phyloP scores from a whole-genome alignment of 2,329 filamentous ascomycete species.

The Hawksworthiomyces lignivorus region DNA sequence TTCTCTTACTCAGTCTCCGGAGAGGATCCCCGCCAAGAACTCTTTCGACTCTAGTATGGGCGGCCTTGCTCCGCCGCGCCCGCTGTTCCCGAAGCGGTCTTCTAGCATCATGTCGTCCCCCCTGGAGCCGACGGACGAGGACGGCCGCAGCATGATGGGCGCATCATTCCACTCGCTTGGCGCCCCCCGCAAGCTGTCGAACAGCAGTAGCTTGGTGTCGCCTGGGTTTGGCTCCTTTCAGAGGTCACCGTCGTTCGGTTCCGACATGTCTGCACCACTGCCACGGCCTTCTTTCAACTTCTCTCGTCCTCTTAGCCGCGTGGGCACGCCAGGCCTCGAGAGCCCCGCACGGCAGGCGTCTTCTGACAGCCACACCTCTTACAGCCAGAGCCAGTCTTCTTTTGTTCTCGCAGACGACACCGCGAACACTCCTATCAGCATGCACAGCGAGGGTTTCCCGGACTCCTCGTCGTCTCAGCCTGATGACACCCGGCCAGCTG shows the following conservation, averaged over 20 bases:
- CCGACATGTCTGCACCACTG: constrained; percentile 64
- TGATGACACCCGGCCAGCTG: constrained; percentile 36
- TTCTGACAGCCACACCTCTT: constrained; percentile 57
- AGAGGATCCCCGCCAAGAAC: constrained; percentile 29
- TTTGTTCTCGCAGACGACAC: constrained; percentile 57
- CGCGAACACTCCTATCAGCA: constrained; percentile 62
- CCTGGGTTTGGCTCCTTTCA: constrained; percentile 55
- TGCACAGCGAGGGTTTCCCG: constrained; percentile 61
- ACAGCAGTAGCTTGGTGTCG: constrained; percentile 53
- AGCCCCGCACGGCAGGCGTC: constrained; percentile 54
- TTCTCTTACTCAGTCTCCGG: constrained; percentile 30
- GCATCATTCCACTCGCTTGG: constrained; percentile 52
- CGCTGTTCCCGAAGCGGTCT: constrained; percentile 42
- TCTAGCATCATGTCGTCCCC: constrained; percentile 58
- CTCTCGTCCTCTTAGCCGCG: constrained; percentile 77
- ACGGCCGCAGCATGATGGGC: constrained; percentile 47
- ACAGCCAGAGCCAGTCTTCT: constrained; percentile 49
- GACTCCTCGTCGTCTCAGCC: constrained; percentile 36
- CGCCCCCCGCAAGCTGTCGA: constrained; percentile 67
- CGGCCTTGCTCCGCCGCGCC: constrained; percentile 42
- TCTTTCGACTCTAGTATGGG: constrained; percentile 40
- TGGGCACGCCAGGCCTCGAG: constrained; percentile 53
- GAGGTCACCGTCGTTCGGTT: constrained; percentile 77
- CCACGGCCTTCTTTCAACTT: constrained; percentile 84
- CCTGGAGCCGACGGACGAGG: constrained; percentile 62